Base-by-base conservation (phyloP, 768 basidiomycete species). In the Chalciporus chontae region DNA sequence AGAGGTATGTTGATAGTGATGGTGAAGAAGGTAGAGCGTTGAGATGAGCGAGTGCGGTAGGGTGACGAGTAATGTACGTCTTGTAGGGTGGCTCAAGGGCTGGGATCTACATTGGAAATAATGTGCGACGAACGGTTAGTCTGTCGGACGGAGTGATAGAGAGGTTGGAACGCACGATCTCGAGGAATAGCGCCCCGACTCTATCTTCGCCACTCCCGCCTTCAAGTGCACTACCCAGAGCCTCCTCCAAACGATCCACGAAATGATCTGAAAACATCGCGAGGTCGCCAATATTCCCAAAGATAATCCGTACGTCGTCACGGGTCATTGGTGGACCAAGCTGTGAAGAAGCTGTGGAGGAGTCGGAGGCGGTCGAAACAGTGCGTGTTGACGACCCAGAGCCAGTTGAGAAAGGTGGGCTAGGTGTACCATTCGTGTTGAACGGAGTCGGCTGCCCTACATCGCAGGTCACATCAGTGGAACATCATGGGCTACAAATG, bases 41-140 rank as follows among this genome's bases (percentile, higher is more conserved):
- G 23, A 91, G 78, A 59, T 88, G 87, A 29, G 81, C 74, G 39
- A 91, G 75, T 5, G 92, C 88, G 2, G 77, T 75, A 0, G 87
- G 79, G 60, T 93, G 90, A 43, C 81, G 80, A 3, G 86, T 87
- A 62, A 93, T 91, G 66, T 93, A 93, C 14, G 77, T 72, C 65
- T 81, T 88, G 65, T 90, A 93, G 14, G 82, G 80, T 10, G 75
- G 74, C 61, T 89, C 85, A 53, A 93, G 71, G 32, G 76, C 75
- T 21, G 88, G 80, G 40, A 85, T 80, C 88, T 90, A 53, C 3
- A 15, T 6, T 3, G 39, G 31, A 46, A 55, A 45, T 50, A 41
- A 50, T n/a, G 15, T 41, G 23, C 40, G 15, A 41, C 8, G n/a
- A n/a, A 15, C 15, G 15, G 13, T 29, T 24, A 37, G 27, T 41